Conservation (phyloP, 2,329 filamentous ascomycete species). For the Venturia oleaginea region DNA sequence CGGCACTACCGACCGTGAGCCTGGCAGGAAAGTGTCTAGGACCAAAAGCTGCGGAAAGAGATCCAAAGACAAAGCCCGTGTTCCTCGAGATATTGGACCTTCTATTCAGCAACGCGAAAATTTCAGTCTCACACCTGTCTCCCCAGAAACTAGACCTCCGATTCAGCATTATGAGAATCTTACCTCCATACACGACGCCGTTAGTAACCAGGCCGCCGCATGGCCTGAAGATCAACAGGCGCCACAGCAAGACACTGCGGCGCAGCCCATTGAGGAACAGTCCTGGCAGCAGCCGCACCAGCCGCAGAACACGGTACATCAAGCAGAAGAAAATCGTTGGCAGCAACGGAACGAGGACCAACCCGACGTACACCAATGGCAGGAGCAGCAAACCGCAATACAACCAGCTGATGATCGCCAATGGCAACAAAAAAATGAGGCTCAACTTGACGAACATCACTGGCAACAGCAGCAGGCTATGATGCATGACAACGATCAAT, state of each 20-base stretch:
- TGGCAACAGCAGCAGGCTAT: background rate
- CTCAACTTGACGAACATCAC: background rate
- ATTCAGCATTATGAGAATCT: background rate
- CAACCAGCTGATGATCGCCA: background rate
- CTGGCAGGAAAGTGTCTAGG: background rate
- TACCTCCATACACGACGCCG: background rate
- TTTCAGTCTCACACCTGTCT: background rate
- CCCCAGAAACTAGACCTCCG: background rate
- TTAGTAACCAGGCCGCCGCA: background rate
- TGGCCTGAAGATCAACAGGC: background rate
- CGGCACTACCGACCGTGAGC: background rate
- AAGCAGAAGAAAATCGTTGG: background rate
- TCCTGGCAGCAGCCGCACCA: background rate
- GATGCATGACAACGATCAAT: background rate
- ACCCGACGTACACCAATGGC: background rate
- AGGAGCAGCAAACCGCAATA: background rate
- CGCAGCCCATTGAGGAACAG: background rate
- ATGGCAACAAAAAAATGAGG: background rate
- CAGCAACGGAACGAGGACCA: background rate
- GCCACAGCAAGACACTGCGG: background rate
- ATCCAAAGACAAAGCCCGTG: background rate
- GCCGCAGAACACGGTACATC: background rate
- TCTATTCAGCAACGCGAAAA: background rate
- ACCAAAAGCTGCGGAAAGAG: background rate
- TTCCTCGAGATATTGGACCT: background rate